Conservation (phyloP, 352 stramenopile species). For the Globisporangium apiculatum region DNA sequence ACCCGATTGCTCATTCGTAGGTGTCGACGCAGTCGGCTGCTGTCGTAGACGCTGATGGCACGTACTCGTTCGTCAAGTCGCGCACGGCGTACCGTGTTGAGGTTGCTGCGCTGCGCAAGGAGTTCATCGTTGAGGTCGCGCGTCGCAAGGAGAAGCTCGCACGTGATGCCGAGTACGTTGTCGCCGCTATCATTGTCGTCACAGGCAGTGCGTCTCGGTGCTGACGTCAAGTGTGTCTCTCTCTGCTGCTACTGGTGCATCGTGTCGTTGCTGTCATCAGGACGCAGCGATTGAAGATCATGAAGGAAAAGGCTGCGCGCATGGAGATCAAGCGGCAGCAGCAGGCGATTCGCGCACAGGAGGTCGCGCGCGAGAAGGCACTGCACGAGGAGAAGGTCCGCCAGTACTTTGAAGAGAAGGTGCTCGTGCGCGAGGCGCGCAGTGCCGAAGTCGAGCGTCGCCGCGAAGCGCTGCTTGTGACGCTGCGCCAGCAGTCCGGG, state of each 20-base stretch:
- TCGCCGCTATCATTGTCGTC: neutral
- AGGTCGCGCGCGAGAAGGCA: conserved; percentile 75
- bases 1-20: neutral
- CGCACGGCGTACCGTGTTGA: conserved; percentile 65
- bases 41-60: conserved; percentile 20
- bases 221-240: neutral
- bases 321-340: conserved; percentile 86
- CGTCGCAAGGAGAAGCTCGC: conserved; percentile 72
- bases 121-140: conserved; percentile 68
- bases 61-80: conserved; percentile 73
- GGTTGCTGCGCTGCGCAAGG: conserved; percentile 54
- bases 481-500: conserved; percentile 49
- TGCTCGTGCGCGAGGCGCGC: conserved; percentile 55
- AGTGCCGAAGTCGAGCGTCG: conserved; percentile 55
- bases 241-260: neutral
- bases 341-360: conserved; percentile 73
- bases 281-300: conserved; percentile 71
- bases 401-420: conserved; percentile 77
- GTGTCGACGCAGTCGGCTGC: conserved; percentile 7
- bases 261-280: conserved; percentile 15
- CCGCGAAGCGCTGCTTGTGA: conserved; percentile 56
- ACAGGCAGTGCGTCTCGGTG: no score
- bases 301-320: conserved; percentile 82
- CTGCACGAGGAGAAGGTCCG: conserved; percentile 74
- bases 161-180: conserved; percentile 74